Evolutionary conservation across 2,329 filamentous ascomycete genomes (phyloP).

Genomic region (Thielaviopsis populi): DNA sequence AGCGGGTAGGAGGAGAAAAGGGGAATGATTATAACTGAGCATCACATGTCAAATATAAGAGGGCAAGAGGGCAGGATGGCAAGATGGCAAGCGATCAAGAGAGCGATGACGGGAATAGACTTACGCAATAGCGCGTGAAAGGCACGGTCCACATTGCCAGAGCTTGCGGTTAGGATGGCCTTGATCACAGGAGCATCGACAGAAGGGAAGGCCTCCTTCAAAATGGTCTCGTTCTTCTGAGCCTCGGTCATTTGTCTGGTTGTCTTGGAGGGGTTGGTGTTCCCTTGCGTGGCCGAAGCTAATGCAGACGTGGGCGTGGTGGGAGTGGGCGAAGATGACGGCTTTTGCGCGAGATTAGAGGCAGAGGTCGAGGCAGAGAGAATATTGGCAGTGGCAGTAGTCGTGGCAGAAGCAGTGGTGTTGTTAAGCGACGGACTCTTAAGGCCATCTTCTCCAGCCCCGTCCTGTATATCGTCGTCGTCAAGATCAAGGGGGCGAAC

Average conservation of each 20-base stretch:
- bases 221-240: conserved; percentile 71
- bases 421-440: conserved; percentile 17
- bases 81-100: too few species aligned
- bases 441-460: conserved; percentile 30
- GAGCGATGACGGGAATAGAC: conserved; percentile 19
- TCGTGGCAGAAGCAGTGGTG: conserved; percentile 14
- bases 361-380: conserved; percentile 19
- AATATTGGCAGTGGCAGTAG: background rate
- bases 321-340: conserved; percentile 21
- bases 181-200: conserved; percentile 71
- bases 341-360: conserved; percentile 19
- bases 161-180: conserved; percentile 74
- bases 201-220: conserved; percentile 84
- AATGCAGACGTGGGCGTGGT: conserved; percentile 20
- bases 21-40: too few species aligned
- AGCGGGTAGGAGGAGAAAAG: too few species aligned
- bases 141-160: conserved; percentile 76
- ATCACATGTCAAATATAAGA: background rate
- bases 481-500: conserved; percentile 51
- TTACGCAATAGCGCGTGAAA: conserved; percentile 85
- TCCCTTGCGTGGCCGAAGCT: conserved; percentile 19
- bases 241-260: conserved; percentile 67
- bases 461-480: conserved; percentile 53
- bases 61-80: too few species aligned
- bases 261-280: conserved; percentile 58